A percentile compares a stretch with the other conserved stretches of the same genome.
Conservation (phyloP, 208 protist species). For the Polymyxa betae region DNA sequence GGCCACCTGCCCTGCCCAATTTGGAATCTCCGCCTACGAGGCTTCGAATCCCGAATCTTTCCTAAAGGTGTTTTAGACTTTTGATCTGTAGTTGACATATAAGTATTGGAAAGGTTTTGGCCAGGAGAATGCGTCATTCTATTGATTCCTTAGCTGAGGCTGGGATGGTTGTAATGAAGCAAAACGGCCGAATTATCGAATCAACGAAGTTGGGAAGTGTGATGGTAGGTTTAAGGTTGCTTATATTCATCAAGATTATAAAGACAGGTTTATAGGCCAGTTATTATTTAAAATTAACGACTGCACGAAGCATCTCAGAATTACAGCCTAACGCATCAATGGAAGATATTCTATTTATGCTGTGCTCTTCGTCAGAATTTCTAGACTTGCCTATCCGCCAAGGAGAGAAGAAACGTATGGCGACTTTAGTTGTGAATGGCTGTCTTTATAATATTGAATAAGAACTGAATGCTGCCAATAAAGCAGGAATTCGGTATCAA, state of each 20-base stretch:
- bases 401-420: conserved; percentile 5
- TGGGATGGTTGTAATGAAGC: not conserved
- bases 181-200: not conserved
- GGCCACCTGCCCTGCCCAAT: not conserved
- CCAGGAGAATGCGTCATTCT: not conserved
- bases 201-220: not conserved
- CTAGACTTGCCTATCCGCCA: not conserved
- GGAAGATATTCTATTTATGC: not conserved
- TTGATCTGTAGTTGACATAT: not conserved
- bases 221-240: not conserved
- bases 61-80: not conserved
- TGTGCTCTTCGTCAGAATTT: not conserved
- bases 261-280: not conserved
- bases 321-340: not conserved
- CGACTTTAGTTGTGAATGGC: not conserved
- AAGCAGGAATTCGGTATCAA: not conserved
- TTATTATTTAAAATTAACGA: not conserved
- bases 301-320: not conserved
- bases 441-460: not conserved
- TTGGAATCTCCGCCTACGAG: not conserved
- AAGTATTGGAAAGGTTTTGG: not conserved
- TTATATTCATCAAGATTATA: not conserved
- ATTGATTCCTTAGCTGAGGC: not conserved
- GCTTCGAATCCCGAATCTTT: not conserved
- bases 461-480: conserved; percentile 19